Evolutionary conservation across 2,329 filamentous ascomycete species (phyloP).

Genomic region (Fusarium sp.): DNA sequence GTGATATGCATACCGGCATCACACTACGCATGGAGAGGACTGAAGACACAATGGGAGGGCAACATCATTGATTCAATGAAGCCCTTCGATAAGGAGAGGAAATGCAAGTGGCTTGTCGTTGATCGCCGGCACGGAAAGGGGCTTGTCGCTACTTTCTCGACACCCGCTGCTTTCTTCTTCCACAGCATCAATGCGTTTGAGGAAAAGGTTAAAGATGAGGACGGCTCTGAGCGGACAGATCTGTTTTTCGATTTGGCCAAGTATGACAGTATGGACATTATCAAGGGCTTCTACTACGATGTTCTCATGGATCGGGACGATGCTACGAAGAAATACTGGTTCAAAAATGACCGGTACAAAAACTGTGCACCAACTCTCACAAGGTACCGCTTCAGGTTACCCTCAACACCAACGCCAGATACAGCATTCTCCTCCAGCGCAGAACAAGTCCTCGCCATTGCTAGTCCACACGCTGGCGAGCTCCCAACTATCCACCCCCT

Average conservation of each 20-base stretch:
- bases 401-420: conserved; percentile 24
- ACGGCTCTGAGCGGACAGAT: conserved; percentile 47
- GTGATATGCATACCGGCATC: conserved; percentile 78
- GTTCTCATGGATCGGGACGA: conserved; percentile 65
- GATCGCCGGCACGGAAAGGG: conserved; percentile 71
- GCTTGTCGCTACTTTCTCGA: conserved; percentile 74
- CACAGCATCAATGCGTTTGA: conserved; percentile 84
- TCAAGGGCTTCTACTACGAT: conserved; percentile 75
- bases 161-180: conserved; percentile 78
- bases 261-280: conserved; percentile 71
- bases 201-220: conserved; percentile 54
- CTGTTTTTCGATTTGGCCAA: conserved; percentile 72
- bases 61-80: conserved; percentile 76
- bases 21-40: conserved; percentile 65
- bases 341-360: conserved; percentile 51
- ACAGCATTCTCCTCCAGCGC: conserved; percentile 32
- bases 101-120: conserved; percentile 77
- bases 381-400: conserved; percentile 56
- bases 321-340: conserved; percentile 54
- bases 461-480: conserved; percentile 66
- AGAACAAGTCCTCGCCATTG: conserved; percentile 56
- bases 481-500: conserved; percentile 72
- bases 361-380: conserved; percentile 51
- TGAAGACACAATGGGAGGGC: conserved; percentile 68
- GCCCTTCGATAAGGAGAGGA: conserved; percentile 65